Conservation (phyloP, 768 basidiomycete species). For the Pleurotus pulmonarius region DNA sequence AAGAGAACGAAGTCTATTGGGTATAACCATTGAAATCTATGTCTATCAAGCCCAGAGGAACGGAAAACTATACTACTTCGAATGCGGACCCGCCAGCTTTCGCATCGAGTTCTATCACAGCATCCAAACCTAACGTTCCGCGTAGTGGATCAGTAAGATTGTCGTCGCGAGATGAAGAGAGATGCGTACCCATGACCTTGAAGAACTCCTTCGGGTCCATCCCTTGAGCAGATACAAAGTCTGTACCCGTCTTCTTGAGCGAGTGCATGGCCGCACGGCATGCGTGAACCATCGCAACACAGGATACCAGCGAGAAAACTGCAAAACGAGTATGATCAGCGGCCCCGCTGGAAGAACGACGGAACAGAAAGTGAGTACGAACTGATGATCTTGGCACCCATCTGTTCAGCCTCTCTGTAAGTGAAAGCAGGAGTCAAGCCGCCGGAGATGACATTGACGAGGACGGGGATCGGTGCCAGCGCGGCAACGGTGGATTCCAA, state of each 20-base stretch:
- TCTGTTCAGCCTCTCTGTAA: slow-evolving; percentile 57
- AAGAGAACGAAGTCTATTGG: no score
- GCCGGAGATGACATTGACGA: slow-evolving; percentile 78
- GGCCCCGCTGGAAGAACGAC: not conserved
- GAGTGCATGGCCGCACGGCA: slow-evolving; percentile 71
- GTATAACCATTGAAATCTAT: no score
- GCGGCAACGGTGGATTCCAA: slow-evolving; percentile 61
- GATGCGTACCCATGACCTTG: slow-evolving; percentile 61
- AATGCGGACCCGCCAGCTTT: slow-evolving; percentile 59
- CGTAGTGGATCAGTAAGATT: no score
- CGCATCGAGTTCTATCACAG: slow-evolving; percentile 53
- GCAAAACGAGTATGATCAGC: not conserved
- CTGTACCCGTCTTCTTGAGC: slow-evolving; percentile 74
- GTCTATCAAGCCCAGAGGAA: no score
- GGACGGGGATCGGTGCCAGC: slow-evolving; percentile 70
- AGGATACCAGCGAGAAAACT: slow-evolving; percentile 78
- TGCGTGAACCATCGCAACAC: slow-evolving; percentile 72
- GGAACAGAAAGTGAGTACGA: slow-evolving; percentile 18
- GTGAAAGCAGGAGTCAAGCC: slow-evolving; percentile 76
- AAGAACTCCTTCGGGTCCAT: slow-evolving; percentile 81
- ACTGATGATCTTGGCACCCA: slow-evolving; percentile 82
- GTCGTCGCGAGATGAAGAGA: not conserved
- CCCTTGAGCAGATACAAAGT: slow-evolving; percentile 52
- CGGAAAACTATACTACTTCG: slow-evolving; percentile 35
- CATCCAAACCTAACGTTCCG: slow-evolving; percentile 39